Conservation (phyloP, 495 filamentous ascomycete genomes). For the Bombardia bombarda region DNA sequence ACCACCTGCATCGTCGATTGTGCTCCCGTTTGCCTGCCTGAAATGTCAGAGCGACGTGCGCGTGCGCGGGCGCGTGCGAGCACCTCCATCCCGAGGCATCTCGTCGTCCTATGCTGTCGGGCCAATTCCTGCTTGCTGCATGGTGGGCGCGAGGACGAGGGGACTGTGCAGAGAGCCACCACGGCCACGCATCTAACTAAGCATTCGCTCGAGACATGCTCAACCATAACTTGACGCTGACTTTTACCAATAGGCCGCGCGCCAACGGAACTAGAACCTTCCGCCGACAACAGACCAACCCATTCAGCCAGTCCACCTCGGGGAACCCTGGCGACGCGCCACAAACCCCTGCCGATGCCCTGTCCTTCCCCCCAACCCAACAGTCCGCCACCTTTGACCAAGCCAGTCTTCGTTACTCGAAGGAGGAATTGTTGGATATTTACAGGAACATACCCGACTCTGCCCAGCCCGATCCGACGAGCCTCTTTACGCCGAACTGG, state of each 20-base stretch:
- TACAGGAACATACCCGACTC: slow-evolving; percentile 53
- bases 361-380: slow-evolving; percentile 6
- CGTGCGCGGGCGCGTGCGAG: too few relatives aligned
- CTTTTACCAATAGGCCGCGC: slow-evolving; percentile 34
- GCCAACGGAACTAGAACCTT: slow-evolving; percentile 82
- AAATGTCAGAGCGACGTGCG: too few relatives aligned
- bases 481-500: slow-evolving; percentile 67
- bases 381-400: slow-evolving; percentile 39
- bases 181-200: background rate
- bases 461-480: slow-evolving; percentile 53
- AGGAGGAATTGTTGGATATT: slow-evolving; percentile 73
- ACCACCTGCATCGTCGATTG: too few relatives aligned
- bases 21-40: too few relatives aligned
- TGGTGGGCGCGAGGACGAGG: too few relatives aligned
- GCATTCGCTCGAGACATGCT: background rate
- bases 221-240: slow-evolving; percentile 5
- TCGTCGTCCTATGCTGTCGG: too few relatives aligned
- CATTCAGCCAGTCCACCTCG: slow-evolving; percentile 28
- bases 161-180: too few relatives aligned
- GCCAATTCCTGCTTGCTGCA: too few relatives aligned
- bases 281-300: slow-evolving; percentile 64
- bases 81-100: too few relatives aligned
- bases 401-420: slow-evolving; percentile 54
- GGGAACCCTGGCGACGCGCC: slow-evolving; percentile 13
- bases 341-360: slow-evolving; percentile 10